Percentiles rank a stretch among this genome's conserved stretches.
These are phyloP conservation scores for Vitrella brassicaformis DNA, from an alignment of 73 alveolate species.

Conservation along the genomic window DNA sequence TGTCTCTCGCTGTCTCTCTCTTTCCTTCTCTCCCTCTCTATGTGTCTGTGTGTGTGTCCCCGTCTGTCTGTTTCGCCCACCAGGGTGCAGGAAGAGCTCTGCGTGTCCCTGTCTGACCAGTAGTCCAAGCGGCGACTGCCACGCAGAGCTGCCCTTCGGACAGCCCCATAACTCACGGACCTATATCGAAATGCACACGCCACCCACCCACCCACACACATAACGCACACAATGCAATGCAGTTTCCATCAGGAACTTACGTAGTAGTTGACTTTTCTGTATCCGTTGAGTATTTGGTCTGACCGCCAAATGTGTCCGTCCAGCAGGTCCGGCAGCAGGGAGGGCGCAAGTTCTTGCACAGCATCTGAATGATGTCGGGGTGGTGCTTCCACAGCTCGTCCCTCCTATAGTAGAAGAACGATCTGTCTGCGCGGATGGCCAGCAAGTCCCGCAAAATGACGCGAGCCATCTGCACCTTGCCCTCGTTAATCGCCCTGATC, in stretches of 20 bases:
- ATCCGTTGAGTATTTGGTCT: background rate
- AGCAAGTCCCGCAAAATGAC: background rate
- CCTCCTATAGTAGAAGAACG: background rate
- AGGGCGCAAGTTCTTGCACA: background rate
- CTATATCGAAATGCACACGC: no score
- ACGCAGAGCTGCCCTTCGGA: background rate
- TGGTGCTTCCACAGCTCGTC: background rate
- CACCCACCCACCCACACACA: no score
- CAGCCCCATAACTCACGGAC: background rate
- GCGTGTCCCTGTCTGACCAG: background rate
- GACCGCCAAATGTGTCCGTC: background rate
- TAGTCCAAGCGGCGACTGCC: background rate
- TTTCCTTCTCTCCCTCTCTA: no score
- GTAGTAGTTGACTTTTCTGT: background rate
- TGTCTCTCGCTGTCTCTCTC: no score
- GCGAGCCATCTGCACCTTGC: background rate
- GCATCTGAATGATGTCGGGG: background rate
- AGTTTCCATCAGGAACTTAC: no score
- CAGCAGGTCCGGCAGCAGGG: background rate
- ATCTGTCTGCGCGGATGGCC: background rate
- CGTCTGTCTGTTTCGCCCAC: no score
- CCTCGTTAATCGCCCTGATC: background rate
- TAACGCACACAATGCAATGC: no score
- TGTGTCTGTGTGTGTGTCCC: no score
- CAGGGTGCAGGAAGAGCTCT: background rate